These are phyloP conservation scores for Bretziella fagacearum DNA, from an alignment of 2,329 filamentous ascomycete genomes.

Conservation along the genomic window DNA sequence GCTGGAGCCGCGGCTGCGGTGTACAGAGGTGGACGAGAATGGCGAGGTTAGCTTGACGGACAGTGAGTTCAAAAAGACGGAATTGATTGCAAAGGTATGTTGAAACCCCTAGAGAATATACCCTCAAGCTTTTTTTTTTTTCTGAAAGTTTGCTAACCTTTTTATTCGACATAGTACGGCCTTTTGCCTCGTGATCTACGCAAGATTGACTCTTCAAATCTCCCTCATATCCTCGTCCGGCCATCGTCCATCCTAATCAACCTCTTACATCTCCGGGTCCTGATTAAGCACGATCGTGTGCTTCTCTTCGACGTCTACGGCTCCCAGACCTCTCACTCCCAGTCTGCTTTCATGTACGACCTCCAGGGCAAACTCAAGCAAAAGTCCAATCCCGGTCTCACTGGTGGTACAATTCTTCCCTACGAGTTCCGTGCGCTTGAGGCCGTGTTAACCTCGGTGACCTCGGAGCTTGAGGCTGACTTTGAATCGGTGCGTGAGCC, in stretches of 20 bases:
- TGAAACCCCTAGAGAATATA: slow-evolving; percentile 7
- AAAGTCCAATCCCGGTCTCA: slow-evolving; percentile 28
- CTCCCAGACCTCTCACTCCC: slow-evolving; percentile 82
- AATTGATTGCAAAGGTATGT: slow-evolving; percentile 77
- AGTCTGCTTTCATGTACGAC: slow-evolving; percentile 96
- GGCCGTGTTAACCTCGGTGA: slow-evolving; percentile 86
- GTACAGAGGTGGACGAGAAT: slow-evolving; percentile 86
- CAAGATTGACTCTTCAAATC: slow-evolving; percentile 91
- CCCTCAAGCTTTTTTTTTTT: slow-evolving; percentile 16
- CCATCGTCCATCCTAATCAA: slow-evolving; percentile 90
- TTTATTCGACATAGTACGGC: slow-evolving; percentile 78
- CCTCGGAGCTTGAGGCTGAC: slow-evolving; percentile 77
- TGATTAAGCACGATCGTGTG: slow-evolving; percentile 89
- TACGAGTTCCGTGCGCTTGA: slow-evolving; percentile 96
- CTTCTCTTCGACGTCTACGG: slow-evolving; percentile 94
- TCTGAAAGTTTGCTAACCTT: no score
- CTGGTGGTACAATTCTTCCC: slow-evolving; percentile 41
- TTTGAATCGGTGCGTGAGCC: slow-evolving; percentile 89
- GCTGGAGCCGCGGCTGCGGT: slow-evolving; percentile 71
- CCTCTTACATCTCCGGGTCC: slow-evolving; percentile 82
- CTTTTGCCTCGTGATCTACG: slow-evolving; percentile 84
- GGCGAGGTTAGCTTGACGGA: slow-evolving; percentile 86
- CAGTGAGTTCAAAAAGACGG: slow-evolving; percentile 93
- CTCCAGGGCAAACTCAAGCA: slow-evolving; percentile 82
- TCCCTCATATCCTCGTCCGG: slow-evolving; percentile 88